Conservation (phyloP, 1,284 basidiomycete species). For the Hypsizygus ulmarius region DNA sequence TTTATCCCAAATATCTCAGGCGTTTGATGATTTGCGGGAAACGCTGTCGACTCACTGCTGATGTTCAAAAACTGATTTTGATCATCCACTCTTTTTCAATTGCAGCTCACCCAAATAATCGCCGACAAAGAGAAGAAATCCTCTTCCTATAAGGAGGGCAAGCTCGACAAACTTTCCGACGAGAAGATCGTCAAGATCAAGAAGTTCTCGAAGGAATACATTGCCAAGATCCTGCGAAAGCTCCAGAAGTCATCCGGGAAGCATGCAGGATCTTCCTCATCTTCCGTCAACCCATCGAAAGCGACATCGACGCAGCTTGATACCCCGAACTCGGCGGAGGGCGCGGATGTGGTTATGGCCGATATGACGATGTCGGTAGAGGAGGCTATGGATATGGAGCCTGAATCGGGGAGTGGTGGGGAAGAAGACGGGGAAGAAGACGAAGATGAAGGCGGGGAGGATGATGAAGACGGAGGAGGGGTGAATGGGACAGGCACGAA, state of each 20-base stretch:
- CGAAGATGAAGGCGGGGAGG: conserved; percentile 2
- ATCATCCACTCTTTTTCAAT: background rate
- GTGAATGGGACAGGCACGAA: conserved; percentile 1
- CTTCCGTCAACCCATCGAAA: conserved; percentile 24
- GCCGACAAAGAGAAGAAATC: conserved; percentile 94
- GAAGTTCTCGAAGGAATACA: conserved; percentile 89
- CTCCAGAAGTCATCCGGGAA: conserved; percentile 49
- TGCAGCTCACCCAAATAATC: conserved; percentile 60
- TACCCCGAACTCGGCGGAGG: conserved; percentile 39
- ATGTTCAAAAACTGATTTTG: background rate
- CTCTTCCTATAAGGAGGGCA: conserved; percentile 66
- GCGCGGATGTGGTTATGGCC: conserved; percentile 26
- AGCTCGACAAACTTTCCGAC: conserved; percentile 75
- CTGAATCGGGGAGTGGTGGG: conserved; percentile 18
- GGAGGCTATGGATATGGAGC: conserved; percentile 20
- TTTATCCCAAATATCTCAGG: background rate
- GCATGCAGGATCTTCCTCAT: conserved; percentile 25
- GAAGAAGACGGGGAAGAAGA: conserved; percentile 11
- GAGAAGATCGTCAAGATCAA: conserved; percentile 92
- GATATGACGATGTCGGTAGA: conserved; percentile 18
- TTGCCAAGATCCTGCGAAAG: conserved; percentile 64
- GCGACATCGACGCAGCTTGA: conserved; percentile 36
- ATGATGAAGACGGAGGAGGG: background rate
- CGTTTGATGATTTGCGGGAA: background rate
- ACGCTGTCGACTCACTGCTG: too few species aligned